phyloP scores from a whole-genome alignment of 352 stramenopile species.

The Pythium aphanidermatum region DNA sequence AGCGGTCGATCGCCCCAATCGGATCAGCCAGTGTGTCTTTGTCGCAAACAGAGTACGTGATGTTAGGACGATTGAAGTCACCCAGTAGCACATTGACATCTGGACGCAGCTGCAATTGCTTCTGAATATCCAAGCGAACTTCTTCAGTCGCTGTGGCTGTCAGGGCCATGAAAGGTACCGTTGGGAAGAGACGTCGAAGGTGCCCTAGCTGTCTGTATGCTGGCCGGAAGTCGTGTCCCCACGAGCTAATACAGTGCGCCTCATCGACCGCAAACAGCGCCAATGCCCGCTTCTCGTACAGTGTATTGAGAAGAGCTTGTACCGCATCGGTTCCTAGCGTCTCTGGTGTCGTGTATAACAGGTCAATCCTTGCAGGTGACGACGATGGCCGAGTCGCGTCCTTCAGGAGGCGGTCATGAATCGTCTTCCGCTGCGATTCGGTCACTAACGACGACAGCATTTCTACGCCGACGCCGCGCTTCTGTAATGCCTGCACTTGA shows the following conservation, averaged over 20 bases:
- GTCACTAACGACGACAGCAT: constrained; percentile 46
- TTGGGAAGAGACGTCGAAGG: constrained; percentile 27
- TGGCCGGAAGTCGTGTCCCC: constrained; percentile 85
- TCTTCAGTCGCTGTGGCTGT: constrained; percentile 83
- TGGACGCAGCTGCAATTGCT: constrained; percentile 29
- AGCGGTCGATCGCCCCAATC: constrained; percentile 28
- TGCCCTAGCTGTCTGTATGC: constrained; percentile 43
- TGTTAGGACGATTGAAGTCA: constrained; percentile 59
- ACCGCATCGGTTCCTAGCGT: constrained; percentile 57
- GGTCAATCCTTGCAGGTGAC: constrained; percentile 33
- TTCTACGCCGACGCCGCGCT: constrained; percentile 34
- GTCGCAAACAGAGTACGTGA: constrained; percentile 45
- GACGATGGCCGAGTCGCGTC: constrained; percentile 16
- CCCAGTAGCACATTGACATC: constrained; percentile 34
- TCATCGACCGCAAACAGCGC: constrained; percentile 84
- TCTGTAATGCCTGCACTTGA: constrained; percentile 62
- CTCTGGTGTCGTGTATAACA: constrained; percentile 89
- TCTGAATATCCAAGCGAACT: constrained; percentile 58
- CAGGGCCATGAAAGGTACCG: constrained; percentile 72
- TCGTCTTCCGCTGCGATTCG: constrained; percentile 16
- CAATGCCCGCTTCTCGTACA: constrained; percentile 23
- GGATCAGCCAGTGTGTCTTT: constrained; percentile 45
- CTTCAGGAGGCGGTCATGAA: constrained; percentile 22
- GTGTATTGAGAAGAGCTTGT: constrained; percentile 26
- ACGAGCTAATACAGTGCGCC: constrained; percentile 91